A percentile compares a stretch with the other conserved stretches of the same genome.
phyloP scores from a whole-genome alignment of 108 stramenopile species.

The Hondaea fermentalgiana region DNA sequence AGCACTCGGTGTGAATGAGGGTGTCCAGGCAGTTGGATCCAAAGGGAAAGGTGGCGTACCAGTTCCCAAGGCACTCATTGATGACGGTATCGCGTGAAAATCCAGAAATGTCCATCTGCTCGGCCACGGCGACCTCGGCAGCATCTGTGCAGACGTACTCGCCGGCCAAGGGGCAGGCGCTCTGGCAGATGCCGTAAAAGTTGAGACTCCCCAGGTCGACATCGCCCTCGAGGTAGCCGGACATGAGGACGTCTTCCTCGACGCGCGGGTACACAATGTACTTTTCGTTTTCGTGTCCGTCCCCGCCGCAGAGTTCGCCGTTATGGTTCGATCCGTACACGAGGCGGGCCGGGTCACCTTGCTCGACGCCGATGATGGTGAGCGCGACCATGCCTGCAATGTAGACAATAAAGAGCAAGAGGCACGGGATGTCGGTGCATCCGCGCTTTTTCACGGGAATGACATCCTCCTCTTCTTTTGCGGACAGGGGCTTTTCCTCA shows the following conservation, averaged over 20 bases:
- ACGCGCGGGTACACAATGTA: background rate
- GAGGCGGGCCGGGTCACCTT: background rate
- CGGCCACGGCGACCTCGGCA: background rate
- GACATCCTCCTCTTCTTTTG: conserved; percentile 3
- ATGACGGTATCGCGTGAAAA: background rate
- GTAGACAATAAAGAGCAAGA: background rate
- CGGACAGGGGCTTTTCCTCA: background rate
- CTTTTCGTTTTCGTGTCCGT: background rate
- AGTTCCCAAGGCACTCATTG: background rate
- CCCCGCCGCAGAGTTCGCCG: background rate
- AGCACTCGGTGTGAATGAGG: background rate
- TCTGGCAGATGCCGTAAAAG: background rate
- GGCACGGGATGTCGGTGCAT: background rate
- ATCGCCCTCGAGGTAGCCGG: background rate
- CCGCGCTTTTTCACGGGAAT: background rate
- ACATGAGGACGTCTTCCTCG: background rate
- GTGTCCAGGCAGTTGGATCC: background rate
- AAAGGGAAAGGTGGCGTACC: background rate
- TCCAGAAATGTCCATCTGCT: background rate
- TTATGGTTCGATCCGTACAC: background rate
- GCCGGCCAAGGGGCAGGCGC: background rate
- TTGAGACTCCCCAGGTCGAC: background rate
- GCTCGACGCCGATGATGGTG: background rate
- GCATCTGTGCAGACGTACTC: background rate
- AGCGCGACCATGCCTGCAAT: background rate